Evolutionary conservation across 805 yeast genomes (phyloP).

Genomic region (Metschnikowia drakensbergensis): DNA sequence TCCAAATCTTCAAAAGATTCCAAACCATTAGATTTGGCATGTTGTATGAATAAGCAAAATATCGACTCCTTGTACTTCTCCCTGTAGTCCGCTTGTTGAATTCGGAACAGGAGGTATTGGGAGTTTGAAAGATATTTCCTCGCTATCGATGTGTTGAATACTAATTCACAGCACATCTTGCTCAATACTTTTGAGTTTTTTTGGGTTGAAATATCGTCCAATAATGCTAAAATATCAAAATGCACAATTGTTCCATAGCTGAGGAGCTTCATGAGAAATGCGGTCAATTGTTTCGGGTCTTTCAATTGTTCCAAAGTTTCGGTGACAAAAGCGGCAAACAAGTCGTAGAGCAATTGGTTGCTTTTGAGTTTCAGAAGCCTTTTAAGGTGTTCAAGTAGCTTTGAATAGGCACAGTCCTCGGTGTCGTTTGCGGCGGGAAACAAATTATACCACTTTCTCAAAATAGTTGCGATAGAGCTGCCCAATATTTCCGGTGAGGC

Average conservation of each 20-base stretch:
- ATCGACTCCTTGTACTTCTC: constrained; percentile 10
- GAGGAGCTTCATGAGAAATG: constrained; percentile 17
- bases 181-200: neutral
- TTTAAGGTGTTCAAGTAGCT: constrained; percentile 13
- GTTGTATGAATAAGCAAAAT: constrained; percentile 14
- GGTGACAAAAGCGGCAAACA: constrained; percentile 6
- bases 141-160: constrained; percentile 3
- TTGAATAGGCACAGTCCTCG: constrained; percentile 14
- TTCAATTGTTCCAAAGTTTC: neutral
- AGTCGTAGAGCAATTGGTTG: constrained; percentile 4
- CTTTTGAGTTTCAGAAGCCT: constrained; percentile 1
- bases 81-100: constrained; percentile 15
- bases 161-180: constrained; percentile 3
- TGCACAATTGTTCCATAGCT: constrained; percentile 17
- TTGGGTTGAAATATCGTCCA: constrained; percentile 7
- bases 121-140: constrained; percentile 9
- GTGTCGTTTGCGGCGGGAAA: constrained; percentile 7
- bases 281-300: constrained; percentile 1
- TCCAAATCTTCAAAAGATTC: neutral
- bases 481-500: neutral
- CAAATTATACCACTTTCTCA: constrained; percentile 7
- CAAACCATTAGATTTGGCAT: constrained; percentile 4
- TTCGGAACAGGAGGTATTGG: constrained; percentile 14
- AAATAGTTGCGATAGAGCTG: constrained; percentile 1
- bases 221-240: constrained; percentile 12